Evolutionary conservation across 192 early-diverging fungal genomes (phyloP).

Genomic region (Phycomyces blakesleeanus): DNA sequence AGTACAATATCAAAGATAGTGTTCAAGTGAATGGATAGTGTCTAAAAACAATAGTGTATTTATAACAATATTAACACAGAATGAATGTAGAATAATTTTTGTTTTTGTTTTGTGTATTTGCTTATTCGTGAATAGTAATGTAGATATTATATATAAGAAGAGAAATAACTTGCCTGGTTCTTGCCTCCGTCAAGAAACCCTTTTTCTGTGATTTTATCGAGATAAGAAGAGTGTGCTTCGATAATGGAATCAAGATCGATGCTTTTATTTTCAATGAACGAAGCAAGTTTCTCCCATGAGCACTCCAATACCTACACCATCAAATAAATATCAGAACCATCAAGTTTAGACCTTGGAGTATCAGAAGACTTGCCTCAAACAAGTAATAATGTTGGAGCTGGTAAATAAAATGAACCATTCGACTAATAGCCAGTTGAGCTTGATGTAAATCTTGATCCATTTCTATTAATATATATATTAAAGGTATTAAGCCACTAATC

Average conservation of each 20-base stretch:
- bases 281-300: slow-evolving; percentile 80
- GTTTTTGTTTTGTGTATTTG: no score
- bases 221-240: slow-evolving; percentile 72
- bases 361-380: slow-evolving; percentile 65
- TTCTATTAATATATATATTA: slow-evolving; percentile 23
- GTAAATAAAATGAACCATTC: slow-evolving; percentile 94
- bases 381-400: slow-evolving; percentile 92
- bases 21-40: slow-evolving; percentile 41
- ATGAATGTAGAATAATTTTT: no score
- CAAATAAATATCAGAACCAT: not conserved
- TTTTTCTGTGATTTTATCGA: slow-evolving; percentile 62
- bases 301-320: slow-evolving; percentile 68
- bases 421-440: slow-evolving; percentile 62
- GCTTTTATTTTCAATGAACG: slow-evolving; percentile 48
- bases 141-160: slow-evolving; percentile 3
- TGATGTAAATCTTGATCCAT: slow-evolving; percentile 61
- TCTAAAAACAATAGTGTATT: no score
- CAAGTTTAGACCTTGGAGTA: not conserved
- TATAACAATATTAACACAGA: no score
- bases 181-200: slow-evolving; percentile 52
- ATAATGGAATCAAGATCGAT: slow-evolving; percentile 81
- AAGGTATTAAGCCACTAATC: no score
- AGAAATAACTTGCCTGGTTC: slow-evolving; percentile 42
- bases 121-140: not conserved
- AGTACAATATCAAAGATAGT: slow-evolving; percentile 64